Evolutionary conservation across 2,329 filamentous ascomycete genomes (phyloP).

Genomic region (Penicillium crustosum): DNA sequence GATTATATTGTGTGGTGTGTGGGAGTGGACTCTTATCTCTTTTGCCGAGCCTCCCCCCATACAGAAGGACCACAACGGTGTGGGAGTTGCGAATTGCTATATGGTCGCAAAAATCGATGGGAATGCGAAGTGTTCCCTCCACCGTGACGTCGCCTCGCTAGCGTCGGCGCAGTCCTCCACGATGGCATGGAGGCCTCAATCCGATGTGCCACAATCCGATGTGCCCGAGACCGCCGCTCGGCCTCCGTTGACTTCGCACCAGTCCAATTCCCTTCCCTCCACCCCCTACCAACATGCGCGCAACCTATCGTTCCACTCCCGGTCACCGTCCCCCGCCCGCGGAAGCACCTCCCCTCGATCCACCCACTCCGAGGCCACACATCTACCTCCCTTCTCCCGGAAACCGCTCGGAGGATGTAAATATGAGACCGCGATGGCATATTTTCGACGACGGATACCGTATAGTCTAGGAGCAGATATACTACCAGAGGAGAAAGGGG

Average conservation of each 20-base stretch:
- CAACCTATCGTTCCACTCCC: slow-evolving; percentile 76
- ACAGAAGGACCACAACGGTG: slow-evolving; percentile 24
- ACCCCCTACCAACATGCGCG: slow-evolving; percentile 88
- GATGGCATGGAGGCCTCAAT: slow-evolving; percentile 44
- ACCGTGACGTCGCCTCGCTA: slow-evolving; percentile 46
- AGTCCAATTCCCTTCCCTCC: slow-evolving; percentile 89
- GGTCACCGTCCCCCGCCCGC: slow-evolving; percentile 75
- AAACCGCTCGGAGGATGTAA: slow-evolving; percentile 71
- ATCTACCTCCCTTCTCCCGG: slow-evolving; percentile 66
- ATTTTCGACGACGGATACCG: slow-evolving; percentile 81
- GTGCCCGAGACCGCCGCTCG: slow-evolving; percentile 43
- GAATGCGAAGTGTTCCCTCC: slow-evolving; percentile 41
- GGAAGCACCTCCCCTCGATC: slow-evolving; percentile 84
- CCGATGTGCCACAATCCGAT: slow-evolving; percentile 31
- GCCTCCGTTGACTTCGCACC: slow-evolving; percentile 57
- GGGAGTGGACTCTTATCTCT: slow-evolving; percentile 11
- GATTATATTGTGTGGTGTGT: slow-evolving; percentile 13
- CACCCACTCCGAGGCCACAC: slow-evolving; percentile 84
- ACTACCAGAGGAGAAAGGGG: slow-evolving; percentile 67
- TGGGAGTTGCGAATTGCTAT: slow-evolving; percentile 37
- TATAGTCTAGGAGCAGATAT: slow-evolving; percentile 84
- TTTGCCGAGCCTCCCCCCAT: slow-evolving; percentile 10
- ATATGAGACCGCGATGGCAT: slow-evolving; percentile 82
- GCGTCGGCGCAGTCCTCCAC: slow-evolving; percentile 40
- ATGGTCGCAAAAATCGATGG: slow-evolving; percentile 46